These are phyloP conservation scores for Fusarium concolor DNA, from an alignment of 2,329 filamentous ascomycete genomes.

Conservation along the genomic window DNA sequence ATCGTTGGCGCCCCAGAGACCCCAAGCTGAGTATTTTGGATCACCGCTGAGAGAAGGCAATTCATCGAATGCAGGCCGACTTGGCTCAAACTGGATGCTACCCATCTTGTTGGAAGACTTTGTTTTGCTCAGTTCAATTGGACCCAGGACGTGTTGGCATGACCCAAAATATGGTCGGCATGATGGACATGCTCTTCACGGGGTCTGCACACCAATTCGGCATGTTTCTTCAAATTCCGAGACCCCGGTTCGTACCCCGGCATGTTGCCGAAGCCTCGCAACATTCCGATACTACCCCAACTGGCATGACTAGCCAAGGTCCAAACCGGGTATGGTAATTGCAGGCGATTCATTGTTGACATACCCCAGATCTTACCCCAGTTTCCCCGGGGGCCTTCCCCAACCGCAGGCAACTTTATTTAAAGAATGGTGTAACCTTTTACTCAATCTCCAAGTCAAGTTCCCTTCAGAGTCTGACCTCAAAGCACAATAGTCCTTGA, in stretches of 20 bases:
- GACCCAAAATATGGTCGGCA: not conserved
- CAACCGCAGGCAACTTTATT: not conserved
- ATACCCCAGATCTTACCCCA: not conserved
- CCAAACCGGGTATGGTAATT: not conserved
- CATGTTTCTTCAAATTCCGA: not conserved
- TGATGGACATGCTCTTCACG: not conserved
- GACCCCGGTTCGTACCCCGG: not conserved
- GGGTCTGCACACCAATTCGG: not conserved
- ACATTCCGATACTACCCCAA: not conserved
- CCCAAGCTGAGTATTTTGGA: not conserved
- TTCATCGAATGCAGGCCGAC: not conserved
- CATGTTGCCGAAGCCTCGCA: not conserved
- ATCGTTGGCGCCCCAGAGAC: not conserved
- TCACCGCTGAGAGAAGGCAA: not conserved
- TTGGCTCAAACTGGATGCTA: not conserved
- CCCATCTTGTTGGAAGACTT: not conserved
- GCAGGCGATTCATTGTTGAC: not conserved
- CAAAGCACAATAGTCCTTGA: not conserved
- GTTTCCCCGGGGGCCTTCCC: not conserved
- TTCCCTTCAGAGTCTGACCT: not conserved
- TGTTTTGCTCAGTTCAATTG: too few relatives aligned
- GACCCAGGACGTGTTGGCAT: not conserved
- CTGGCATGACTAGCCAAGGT: not conserved
- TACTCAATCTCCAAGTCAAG: not conserved
- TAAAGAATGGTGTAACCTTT: not conserved